phyloP scores from a whole-genome alignment of 2,329 filamentous ascomycete species.

The Incumbomyces delicatus region DNA sequence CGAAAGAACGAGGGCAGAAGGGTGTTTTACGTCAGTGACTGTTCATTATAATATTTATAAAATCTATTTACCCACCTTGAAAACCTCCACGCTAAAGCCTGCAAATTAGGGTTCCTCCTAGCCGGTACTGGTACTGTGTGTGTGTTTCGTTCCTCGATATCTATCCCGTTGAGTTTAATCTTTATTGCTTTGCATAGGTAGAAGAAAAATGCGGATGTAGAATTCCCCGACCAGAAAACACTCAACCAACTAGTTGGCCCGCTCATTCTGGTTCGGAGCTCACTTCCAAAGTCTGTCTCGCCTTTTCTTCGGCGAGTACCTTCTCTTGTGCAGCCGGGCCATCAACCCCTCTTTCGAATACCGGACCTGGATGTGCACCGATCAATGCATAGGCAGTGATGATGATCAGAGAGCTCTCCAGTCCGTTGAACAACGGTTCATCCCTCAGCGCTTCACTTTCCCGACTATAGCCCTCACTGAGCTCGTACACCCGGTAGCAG shows the following conservation, averaged over 20 bases:
- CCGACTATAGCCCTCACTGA: constrained; percentile 36
- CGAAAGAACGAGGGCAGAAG: too few species aligned
- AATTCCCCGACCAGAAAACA: neutral
- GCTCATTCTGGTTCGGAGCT: neutral
- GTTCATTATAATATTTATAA: too few species aligned
- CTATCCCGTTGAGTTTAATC: neutral
- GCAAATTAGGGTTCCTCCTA: too few species aligned
- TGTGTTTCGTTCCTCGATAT: neutral
- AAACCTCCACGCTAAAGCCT: too few species aligned
- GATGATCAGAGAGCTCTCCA: constrained; percentile 39
- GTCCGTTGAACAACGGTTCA: constrained; percentile 47
- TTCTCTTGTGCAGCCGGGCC: constrained; percentile 3
- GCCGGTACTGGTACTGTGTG: too few species aligned
- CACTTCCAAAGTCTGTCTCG: neutral
- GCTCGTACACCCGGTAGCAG: constrained; percentile 56
- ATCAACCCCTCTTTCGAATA: constrained; percentile 8
- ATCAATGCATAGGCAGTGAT: constrained; percentile 11
- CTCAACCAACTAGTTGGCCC: neutral
- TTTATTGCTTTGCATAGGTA: neutral
- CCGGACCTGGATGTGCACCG: constrained; percentile 14
- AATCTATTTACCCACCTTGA: too few species aligned
- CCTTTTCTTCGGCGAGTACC: neutral
- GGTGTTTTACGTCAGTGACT: too few species aligned
- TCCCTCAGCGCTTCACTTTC: constrained; percentile 46
- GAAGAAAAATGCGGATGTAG: too few species aligned